Base-by-base conservation (phyloP, 2,329 filamentous ascomycete genomes). In the Cladophialophora bantiana region DNA sequence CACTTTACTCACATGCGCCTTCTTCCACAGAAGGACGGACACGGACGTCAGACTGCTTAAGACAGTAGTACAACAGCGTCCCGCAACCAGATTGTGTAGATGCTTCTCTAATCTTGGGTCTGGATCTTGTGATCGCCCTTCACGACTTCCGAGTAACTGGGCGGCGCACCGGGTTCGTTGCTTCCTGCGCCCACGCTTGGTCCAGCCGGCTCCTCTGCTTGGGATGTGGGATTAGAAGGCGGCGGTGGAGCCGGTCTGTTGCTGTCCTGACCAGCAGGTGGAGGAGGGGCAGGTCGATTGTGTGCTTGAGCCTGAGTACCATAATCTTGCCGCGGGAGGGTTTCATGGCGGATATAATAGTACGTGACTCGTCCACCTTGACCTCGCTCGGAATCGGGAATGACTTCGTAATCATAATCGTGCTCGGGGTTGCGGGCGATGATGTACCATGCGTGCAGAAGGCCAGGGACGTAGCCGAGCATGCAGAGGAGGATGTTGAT, bases 371-470 rank as follows among this genome's bases (percentile, higher is more conserved):
- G 85, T 76, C 78, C 68, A 12, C 48, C 57, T 15, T 38, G 57
- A 34, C 48, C 59, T 42, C 79, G 80, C 61, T 88, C 86, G 42
- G 86, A 80, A 48, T 91, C 78, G 59, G 83, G 81, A 72, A 92
- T 87, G 80, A 95, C 93, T 64, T 83, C 78, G 62, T 82, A 77
- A 70, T 90, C 87, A 78, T 86, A 86, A 66, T 89, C 84, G 73
- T 82, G 79, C 68, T 97, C 94, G 66, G 95, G 95, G 78, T 90
- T 92, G 77, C 92, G 90, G 75, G 92, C 87, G 80, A 99, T 97
- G 80, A 98, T 96, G 85, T 98, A 99, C 94, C 95, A 98, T 70
- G 94, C 88, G 82, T 99, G 95, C 2, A 99, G 83, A 58, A 98
- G 90, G 68, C 94, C 94, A 20, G 94, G 94, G 67, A 98, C 80